Percentiles rank a stretch among this genome's conserved stretches.
Evolutionary conservation across 2,329 filamentous ascomycete genomes (phyloP).

Genomic region (Fonsecaea monophora): DNA sequence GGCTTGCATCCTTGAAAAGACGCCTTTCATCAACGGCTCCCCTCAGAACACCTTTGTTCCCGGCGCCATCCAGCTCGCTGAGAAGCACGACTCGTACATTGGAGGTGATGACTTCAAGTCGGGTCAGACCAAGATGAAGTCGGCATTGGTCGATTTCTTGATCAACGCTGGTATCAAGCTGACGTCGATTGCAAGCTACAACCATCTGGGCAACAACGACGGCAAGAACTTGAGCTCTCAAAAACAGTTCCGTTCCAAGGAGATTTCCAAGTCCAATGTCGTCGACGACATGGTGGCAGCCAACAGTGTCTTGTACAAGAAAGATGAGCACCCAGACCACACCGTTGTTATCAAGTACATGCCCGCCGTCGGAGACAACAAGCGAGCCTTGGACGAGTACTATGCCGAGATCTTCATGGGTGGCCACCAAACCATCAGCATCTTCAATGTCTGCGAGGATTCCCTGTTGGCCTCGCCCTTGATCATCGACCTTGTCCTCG

Average conservation of each 20-base stretch:
- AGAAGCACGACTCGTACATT: slow-evolving; percentile 86
- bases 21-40: slow-evolving; percentile 98
- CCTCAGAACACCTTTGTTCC: slow-evolving; percentile 99
- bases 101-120: slow-evolving; percentile 99
- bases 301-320: slow-evolving; percentile 86
- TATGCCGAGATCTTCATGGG: slow-evolving; percentile 99
- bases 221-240: slow-evolving; percentile 98
- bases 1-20: slow-evolving; percentile 85
- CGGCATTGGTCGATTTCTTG: slow-evolving; percentile 95
- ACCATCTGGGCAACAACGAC: slow-evolving; percentile 99
- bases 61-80: slow-evolving; percentile 85
- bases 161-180: slow-evolving; percentile 99
- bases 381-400: slow-evolving; percentile 98
- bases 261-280: slow-evolving; percentile 99
- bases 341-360: slow-evolving; percentile 99
- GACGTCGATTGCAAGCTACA: slow-evolving; percentile 98
- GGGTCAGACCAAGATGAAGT: slow-evolving; percentile 99
- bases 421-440: slow-evolving; percentile 95
- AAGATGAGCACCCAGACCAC: slow-evolving; percentile 95
- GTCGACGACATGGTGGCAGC: slow-evolving; percentile 99
- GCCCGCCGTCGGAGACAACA: slow-evolving; percentile 98
- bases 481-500: slow-evolving; percentile 93
- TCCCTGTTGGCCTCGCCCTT: slow-evolving; percentile 93
- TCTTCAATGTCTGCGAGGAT: slow-evolving; percentile 99
- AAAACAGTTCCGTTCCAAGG: slow-evolving; percentile 98